These are phyloP conservation scores for Debaryomyces tyrocola DNA, from an alignment of 805 yeast species.

Conservation along the genomic window DNA sequence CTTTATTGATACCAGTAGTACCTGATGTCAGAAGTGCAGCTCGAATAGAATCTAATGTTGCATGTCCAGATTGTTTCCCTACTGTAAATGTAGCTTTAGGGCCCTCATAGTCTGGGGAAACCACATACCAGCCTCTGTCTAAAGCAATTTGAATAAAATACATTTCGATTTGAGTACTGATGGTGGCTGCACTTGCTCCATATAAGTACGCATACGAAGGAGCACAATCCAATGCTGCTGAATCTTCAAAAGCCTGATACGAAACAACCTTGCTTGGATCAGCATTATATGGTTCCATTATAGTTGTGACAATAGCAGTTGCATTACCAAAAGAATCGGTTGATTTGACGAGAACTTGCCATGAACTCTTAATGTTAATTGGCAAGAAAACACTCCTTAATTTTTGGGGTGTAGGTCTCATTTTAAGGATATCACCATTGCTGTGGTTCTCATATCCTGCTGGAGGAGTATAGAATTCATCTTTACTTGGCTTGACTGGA, in stretches of 20 bases:
- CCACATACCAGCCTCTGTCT: conserved; percentile 31
- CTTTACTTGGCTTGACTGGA: too few species aligned
- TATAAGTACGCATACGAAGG: conserved; percentile 22
- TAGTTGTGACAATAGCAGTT: conserved; percentile 22
- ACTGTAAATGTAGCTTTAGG: conserved; percentile 29
- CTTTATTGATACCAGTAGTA: conserved; percentile 16
- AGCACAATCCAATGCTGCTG: conserved; percentile 25
- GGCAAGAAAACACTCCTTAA: too few species aligned
- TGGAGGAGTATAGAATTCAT: too few species aligned
- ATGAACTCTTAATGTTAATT: too few species aligned
- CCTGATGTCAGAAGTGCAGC: conserved; percentile 22
- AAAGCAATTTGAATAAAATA: conserved; percentile 18
- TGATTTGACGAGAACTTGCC: conserved; percentile 21
- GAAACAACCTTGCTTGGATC: conserved; percentile 24
- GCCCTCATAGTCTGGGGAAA: conserved; percentile 37
- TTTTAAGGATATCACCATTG: too few species aligned
- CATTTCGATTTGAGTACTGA: conserved; percentile 15
- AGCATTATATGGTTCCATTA: conserved; percentile 29
- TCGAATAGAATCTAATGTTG: conserved; percentile 29
- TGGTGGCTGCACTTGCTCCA: conserved; percentile 9
- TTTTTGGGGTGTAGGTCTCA: too few species aligned
- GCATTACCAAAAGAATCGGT: conserved; percentile 25
- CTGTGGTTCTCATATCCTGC: too few species aligned
- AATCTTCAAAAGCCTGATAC: conserved; percentile 30
- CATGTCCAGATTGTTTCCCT: conserved; percentile 30